Base-by-base conservation (phyloP, 2,329 filamentous ascomycete species). In the Aspergillus proliferans region DNA sequence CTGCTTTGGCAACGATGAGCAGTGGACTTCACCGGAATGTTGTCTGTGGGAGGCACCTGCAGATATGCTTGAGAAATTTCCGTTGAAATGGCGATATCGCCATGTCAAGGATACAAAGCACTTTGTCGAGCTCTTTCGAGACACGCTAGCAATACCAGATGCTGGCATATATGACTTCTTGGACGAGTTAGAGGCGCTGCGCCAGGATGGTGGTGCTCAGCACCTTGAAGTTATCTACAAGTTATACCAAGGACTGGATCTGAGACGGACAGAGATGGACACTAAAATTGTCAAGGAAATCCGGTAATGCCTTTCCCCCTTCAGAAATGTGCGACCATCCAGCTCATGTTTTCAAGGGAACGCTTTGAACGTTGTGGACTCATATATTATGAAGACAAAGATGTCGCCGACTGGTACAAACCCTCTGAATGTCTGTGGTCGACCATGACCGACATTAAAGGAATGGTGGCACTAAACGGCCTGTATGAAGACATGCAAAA, bases 361-460 rank as follows among this genome's bases (percentile, higher is more conserved):
- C 10, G 6, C 1, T 52, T 52, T 34, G 9, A 44, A n/a, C 1
- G 49, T 12, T 0, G 22, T 18, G 0, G 3, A 8, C 45, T 49
- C 21, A 49, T 52, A 21, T 52, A 43, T 39, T 42, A 47, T 12
- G 39, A 24, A 42, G 19, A 42, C 4, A 26, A 21, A 14, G 14
- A 33, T 9, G 15, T 33, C n/a, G 2, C 2, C 24, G 10, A 28
- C 12, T 53, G 51, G 51, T 41, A 47, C 12, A 45, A 15, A 1
- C 24, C 44, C 5, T 47, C 48, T 1, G 3, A 51, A 34, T 53
- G 48, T 21, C 38, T 53, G 15, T 53, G 46, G 51, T 51, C 51
- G 14, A 47, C 28, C 5, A 30, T 26, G n/a, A 53, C 51, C 2
- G 47, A 40, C n/a, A 53, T 53, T 15, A 24, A 47, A 12, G 51